Percentiles rank a stretch among this genome's conserved stretches.
Evolutionary conservation across 169 alveolate genomes (phyloP).

Genomic region (Perkinsus marinus): DNA sequence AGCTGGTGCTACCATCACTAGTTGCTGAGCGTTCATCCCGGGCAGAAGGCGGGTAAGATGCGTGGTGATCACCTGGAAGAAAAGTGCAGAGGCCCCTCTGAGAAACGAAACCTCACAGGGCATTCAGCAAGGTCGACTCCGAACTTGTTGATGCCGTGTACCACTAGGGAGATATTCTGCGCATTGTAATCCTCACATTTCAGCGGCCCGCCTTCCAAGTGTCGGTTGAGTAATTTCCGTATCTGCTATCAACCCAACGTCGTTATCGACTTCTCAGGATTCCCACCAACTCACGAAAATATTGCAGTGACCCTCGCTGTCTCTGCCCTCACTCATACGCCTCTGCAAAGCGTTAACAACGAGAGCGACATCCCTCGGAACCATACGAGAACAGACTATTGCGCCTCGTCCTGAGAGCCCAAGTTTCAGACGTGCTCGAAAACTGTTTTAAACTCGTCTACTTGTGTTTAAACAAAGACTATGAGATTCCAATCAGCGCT

Average conservation of each 20-base stretch:
- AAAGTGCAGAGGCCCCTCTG: too few species aligned
- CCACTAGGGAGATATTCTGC: neutral
- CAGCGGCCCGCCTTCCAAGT: neutral
- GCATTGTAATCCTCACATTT: neutral
- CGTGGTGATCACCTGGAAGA: neutral
- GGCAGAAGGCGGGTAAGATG: neutral
- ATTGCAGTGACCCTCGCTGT: neutral
- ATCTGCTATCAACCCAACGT: neutral
- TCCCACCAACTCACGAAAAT: neutral
- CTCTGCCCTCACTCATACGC: neutral
- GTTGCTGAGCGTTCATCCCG: neutral
- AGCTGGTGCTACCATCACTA: neutral
- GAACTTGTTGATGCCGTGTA: neutral
- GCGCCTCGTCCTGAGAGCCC: neutral
- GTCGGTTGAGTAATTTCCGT: neutral
- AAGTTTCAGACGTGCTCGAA: too few species aligned
- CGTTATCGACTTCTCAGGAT: too few species aligned
- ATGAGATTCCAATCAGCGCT: too few species aligned
- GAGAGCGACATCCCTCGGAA: neutral
- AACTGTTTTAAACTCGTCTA: too few species aligned
- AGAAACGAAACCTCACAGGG: neutral
- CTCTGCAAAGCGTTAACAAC: neutral
- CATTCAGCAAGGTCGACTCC: neutral
- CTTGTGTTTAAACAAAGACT: too few species aligned
- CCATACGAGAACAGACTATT: neutral